phyloP scores from a whole-genome alignment of 495 filamentous ascomycete species.

The Jackrogersella minutella region DNA sequence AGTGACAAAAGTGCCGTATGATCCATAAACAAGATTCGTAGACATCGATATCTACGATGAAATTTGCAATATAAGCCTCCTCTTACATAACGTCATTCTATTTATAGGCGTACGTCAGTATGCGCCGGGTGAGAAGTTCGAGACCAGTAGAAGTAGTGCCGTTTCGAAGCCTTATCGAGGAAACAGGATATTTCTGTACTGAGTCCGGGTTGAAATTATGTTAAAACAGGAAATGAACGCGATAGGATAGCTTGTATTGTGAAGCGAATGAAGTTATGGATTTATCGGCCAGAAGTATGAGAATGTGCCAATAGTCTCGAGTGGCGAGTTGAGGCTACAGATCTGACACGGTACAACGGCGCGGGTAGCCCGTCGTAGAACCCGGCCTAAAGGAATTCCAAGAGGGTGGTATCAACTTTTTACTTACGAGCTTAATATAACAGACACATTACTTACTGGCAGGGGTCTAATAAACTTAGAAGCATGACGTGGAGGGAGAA shows the following conservation, averaged over 20 bases:
- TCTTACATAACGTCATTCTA: neutral
- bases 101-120: neutral
- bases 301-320: neutral
- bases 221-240: slow-evolving; percentile 18
- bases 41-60: neutral
- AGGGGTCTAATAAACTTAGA: slow-evolving; percentile 8
- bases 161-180: neutral
- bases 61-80: neutral
- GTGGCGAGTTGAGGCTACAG: slow-evolving; percentile 22
- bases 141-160: slow-evolving; percentile 8
- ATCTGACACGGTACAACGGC: slow-evolving; percentile 25
- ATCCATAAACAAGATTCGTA: neutral
- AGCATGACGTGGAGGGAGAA: slow-evolving; percentile 18
- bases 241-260: slow-evolving; percentile 7
- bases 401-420: slow-evolving; percentile 1
- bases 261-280: neutral
- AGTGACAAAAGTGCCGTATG: neutral
- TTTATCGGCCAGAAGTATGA: neutral
- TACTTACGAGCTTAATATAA: neutral
- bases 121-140: neutral
- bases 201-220: neutral
- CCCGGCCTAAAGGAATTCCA: slow-evolving; percentile 8
- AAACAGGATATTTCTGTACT: neutral
- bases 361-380: slow-evolving; percentile 19
- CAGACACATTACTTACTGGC: slow-evolving; percentile 1